phyloP scores from a whole-genome alignment of 192 early-diverging fungal species.

The Linnemannia hyalina region DNA sequence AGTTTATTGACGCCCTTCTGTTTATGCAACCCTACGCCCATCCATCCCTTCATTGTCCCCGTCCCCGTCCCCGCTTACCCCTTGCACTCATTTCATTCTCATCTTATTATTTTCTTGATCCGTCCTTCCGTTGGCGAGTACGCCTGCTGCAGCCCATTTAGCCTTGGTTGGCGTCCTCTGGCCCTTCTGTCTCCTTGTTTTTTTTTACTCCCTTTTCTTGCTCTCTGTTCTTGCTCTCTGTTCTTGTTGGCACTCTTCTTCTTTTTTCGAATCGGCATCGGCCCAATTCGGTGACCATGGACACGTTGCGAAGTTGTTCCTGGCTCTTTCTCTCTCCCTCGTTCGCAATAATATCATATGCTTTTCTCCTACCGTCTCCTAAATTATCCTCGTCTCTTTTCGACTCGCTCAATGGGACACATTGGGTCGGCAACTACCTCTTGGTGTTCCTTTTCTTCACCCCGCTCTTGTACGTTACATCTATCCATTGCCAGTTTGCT shows the following conservation, averaged over 20 bases:
- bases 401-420: too few relatives aligned
- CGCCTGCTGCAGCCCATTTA: neutral
- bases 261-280: conserved; percentile 5
- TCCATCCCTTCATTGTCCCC: neutral
- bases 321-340: neutral
- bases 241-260: neutral
- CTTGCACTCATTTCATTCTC: neutral
- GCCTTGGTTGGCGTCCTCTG: neutral
- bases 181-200: neutral
- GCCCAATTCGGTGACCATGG: neutral
- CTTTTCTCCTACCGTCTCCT: neutral
- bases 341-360: neutral
- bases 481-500: too few relatives aligned
- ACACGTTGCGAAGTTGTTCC: neutral
- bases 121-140: neutral
- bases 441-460: neutral
- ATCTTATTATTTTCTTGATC: neutral
- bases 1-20: neutral
- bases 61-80: neutral
- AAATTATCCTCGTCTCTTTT: too few relatives aligned
- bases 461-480: neutral
- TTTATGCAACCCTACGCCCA: neutral
- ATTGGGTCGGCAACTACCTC: too few relatives aligned
- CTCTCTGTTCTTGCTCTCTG: neutral
- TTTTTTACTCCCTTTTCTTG: neutral